Percentiles rank a stretch among this genome's conserved stretches.
Evolutionary conservation across 768 basidiomycete genomes (phyloP).

Genomic region (Macrocybe gigantea): DNA sequence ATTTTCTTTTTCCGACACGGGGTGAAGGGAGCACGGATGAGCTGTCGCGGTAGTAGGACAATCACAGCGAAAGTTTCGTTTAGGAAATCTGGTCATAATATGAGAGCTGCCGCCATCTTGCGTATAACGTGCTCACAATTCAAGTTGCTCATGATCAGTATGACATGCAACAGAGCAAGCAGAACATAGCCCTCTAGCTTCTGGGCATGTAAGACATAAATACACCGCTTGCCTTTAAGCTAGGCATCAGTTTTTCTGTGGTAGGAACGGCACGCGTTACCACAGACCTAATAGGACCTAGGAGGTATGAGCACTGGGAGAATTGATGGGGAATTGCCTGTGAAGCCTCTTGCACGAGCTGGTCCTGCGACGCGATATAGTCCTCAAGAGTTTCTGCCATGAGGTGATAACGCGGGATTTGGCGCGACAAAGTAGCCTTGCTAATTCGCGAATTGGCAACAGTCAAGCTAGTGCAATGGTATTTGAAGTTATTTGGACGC

Average conservation of each 20-base stretch:
- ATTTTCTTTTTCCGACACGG: conserved; percentile 47
- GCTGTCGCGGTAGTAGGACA: conserved; percentile 65
- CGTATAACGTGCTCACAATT: conserved; percentile 40
- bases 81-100: conserved; percentile 52
- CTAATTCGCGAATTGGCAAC: too few relatives aligned
- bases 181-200: conserved; percentile 66
- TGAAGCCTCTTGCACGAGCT: conserved; percentile 43
- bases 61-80: conserved; percentile 78
- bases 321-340: conserved; percentile 62
- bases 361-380: conserved; percentile 40
- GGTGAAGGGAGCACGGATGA: conserved; percentile 62
- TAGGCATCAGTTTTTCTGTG: conserved; percentile 4
- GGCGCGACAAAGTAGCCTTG: too few relatives aligned
- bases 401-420: too few relatives aligned
- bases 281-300: conserved; percentile 47
- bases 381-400: conserved; percentile 38
- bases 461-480: too few relatives aligned
- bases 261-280: conserved; percentile 1
- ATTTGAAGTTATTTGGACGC: too few relatives aligned
- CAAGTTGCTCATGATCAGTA: conserved; percentile 80
- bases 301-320: conserved; percentile 56
- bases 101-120: not conserved
- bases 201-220: conserved; percentile 70
- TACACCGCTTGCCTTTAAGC: conserved; percentile 67
- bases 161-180: conserved; percentile 87